Evolutionary conservation across 768 basidiomycete species (phyloP), one percentile per base, ranked within the genome.

Genomic region (Mycena leptocephala): DNA sequence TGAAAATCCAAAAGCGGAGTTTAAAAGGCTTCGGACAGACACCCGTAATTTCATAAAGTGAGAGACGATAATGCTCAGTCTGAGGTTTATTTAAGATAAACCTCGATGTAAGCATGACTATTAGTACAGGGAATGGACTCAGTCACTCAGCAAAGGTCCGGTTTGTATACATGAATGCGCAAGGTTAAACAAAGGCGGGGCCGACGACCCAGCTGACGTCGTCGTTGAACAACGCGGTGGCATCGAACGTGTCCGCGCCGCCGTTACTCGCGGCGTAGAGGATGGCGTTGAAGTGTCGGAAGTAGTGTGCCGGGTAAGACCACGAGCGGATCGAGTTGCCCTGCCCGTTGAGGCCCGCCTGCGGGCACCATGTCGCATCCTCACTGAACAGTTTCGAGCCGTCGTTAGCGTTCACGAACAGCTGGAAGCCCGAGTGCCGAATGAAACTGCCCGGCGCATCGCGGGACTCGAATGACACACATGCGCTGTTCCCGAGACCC

Each of bases 341-440:
- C 56, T 66, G 26, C 46, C 64, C 67, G 58, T 69, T 75, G 37
- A 75, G 30, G 26, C 56, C 66, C n/a, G 58, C 58, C 66, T 37
- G 66, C 28, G 66, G 58, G 59, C 74, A 75, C 58, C 56, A 75
- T 41, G 74, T 75, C 41, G 74, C 74, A 68, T 74, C 72, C 41
- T 66, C 65, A 6, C 28, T 11, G 55, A 74, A 67, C 61, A 67
- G 64, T 56, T 66, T 28, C 55, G 72, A 66, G 55, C 64, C 64
- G 56, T 66, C 63, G 64, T 58, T 63, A 11, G n/a, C n/a, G n/a
- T n/a, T n/a, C n/a, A n/a, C n/a, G n/a, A n/a, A n/a, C n/a, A n/a
- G n/a, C n/a, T n/a, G n/a, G n/a, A n/a, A n/a, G n/a, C n/a, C n/a
- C n/a, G n/a, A n/a, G n/a, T n/a, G n/a, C n/a, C n/a, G n/a, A n/a